Conservation (phyloP, 768 basidiomycete genomes). For the Boletus rufocinnamomeus region DNA sequence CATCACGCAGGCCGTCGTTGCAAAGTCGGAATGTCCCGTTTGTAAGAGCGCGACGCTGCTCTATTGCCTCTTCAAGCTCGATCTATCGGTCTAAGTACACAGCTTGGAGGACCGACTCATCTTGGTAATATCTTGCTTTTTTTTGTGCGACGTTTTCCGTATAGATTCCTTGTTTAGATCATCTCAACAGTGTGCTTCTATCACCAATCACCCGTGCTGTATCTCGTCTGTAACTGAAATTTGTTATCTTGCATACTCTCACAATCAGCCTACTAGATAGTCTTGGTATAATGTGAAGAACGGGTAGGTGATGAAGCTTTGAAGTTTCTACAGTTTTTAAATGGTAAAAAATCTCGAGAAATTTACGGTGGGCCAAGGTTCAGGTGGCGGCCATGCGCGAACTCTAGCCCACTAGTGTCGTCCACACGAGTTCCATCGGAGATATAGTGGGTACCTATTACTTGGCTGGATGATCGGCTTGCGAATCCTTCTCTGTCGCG, state of each 20-base stretch:
- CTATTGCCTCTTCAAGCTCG: constrained; percentile 58
- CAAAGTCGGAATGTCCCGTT: constrained; percentile 50
- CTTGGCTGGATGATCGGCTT: not conserved
- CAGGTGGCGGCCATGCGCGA: not conserved
- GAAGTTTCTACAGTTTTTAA: not conserved
- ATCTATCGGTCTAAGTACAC: constrained; percentile 34
- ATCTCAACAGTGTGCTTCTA: not conserved
- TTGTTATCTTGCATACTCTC: not conserved
- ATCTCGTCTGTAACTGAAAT: not conserved
- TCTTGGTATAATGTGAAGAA: not conserved
- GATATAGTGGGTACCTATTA: not conserved
- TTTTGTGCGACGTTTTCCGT: not conserved
- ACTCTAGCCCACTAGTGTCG: not conserved
- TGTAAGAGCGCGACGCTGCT: constrained; percentile 52
- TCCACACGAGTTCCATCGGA: not conserved
- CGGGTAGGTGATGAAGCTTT: no score
- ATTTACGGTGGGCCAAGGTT: not conserved
- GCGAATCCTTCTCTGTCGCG: not conserved
- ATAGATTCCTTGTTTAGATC: not conserved
- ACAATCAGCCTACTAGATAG: not conserved
- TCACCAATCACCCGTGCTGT: not conserved
- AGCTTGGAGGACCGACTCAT: not conserved
- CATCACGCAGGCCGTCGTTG: constrained; percentile 50
- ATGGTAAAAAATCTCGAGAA: not conserved
- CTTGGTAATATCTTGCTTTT: not conserved